Evolutionary conservation across 106 monocot genomes (phyloP), one percentile per base, ranked within the genome.

Genomic region (Posidonia australis): DNA sequence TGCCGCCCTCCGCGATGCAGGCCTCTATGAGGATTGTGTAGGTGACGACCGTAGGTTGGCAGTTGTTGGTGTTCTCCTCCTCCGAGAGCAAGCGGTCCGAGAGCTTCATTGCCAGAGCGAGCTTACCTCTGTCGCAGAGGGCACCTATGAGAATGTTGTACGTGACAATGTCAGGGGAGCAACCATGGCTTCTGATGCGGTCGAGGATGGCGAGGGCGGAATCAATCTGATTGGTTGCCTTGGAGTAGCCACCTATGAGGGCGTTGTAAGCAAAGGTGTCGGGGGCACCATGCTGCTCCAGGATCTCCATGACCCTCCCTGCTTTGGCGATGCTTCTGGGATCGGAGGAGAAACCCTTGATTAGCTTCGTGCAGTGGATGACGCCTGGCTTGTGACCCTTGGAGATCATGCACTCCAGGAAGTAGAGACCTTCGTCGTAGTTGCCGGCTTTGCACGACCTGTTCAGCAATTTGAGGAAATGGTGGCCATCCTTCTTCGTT

Each of bases 311-410:
- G 47, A 84, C 84, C 17, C 74, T 62, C 26, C n/a, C 43, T 0
- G 84, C 84, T 53, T 80, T 80, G 45, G 31, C 53, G 64, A 69
- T 13, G 61, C 70, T n/a, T n/a, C 42, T 14, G 76, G 9, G 17
- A 47, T 41, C 43, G 52, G 17, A 21, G 75, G 70, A 76, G 70
- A 88, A 62, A 42, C 70, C 84, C 31, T 79, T 81, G 71, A 88
- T 84, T 74, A 88, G 84, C 69, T 84, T 88, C 30, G 88, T 84
- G 79, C 84, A 88, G 63, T 79, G 81, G 78, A 84, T 54, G 44
- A 77, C 74, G 46, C 78, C 78, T 0, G 88, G 81, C 23, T 9
- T 18, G 76, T 79, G 29, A 18, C 84, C 88, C 14, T 44, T 58
- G 45, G 58, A 21, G 60, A 77, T 64, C 76, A 81, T 73, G 81